Percentiles rank a stretch among this genome's conserved stretches.
phyloP scores from a whole-genome alignment of 257 asterid species.

The Jaltomata sinuosa region DNA sequence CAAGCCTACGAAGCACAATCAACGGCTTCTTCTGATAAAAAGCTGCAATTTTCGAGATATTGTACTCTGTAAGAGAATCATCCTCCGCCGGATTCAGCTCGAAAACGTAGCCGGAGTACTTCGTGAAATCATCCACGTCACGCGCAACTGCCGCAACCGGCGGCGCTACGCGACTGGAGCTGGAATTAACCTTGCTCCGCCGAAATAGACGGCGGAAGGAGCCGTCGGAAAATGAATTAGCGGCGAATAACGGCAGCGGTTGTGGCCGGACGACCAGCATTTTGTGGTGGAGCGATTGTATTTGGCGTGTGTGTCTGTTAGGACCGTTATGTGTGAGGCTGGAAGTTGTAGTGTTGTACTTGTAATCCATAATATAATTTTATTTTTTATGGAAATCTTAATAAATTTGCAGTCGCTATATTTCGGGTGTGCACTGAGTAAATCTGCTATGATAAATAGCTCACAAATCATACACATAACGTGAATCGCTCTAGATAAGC shows the following conservation, averaged over 20 bases:
- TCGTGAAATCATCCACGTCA: conserved; percentile 67
- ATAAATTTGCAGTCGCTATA: too few relatives aligned
- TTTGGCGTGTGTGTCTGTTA: not conserved
- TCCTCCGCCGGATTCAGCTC: conserved; percentile 64
- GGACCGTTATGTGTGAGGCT: not conserved
- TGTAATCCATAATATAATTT: too few relatives aligned
- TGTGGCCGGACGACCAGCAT: conserved; percentile 16
- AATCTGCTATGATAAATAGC: too few relatives aligned
- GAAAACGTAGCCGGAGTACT: conserved; percentile 78
- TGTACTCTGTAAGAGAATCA: conserved; percentile 61
- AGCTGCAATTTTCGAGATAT: conserved; percentile 38
- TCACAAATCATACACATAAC: too few relatives aligned
- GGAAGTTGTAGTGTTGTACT: not conserved
- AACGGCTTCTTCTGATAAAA: conserved; percentile 72
- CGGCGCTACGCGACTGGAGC: conserved; percentile 16
- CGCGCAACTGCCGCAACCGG: conserved; percentile 20
- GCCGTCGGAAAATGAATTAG: not conserved
- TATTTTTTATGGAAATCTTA: too few relatives aligned
- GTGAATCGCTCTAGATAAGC: too few relatives aligned
- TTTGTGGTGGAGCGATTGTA: not conserved
- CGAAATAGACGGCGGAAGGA: conserved; percentile 5
- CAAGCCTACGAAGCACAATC: conserved; percentile 61
- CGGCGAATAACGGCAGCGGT: conserved; percentile 12
- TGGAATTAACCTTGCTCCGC: conserved; percentile 2
- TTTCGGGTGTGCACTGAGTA: too few relatives aligned